A percentile compares a stretch with the other conserved stretches of the same genome.
Evolutionary conservation across 208 protist species (phyloP).

Genomic region (Herpetomonas tarakana): DNA sequence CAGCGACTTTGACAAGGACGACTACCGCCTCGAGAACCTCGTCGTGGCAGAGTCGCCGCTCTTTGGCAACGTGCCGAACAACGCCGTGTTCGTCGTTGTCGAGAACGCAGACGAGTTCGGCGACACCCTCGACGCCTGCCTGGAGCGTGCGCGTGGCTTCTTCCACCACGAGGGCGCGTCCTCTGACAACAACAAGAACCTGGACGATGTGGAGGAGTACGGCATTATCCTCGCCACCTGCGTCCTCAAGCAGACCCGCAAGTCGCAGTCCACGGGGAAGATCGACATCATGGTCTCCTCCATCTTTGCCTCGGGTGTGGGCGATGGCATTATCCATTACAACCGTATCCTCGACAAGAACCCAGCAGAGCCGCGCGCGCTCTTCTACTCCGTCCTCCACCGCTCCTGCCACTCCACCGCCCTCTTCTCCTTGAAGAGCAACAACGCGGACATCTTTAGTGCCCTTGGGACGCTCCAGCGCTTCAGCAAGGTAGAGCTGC

Average conservation of each 20-base stretch:
- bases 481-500: slow-evolving; percentile 63
- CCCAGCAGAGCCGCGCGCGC: slow-evolving; percentile 65
- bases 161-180: slow-evolving; percentile 14
- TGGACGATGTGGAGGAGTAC: slow-evolving; percentile 30
- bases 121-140: slow-evolving; percentile 40
- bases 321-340: slow-evolving; percentile 70
- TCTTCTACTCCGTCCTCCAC: slow-evolving; percentile 75
- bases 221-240: slow-evolving; percentile 66
- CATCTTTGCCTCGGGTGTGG: slow-evolving; percentile 67
- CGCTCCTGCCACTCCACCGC: slow-evolving; percentile 53
- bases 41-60: slow-evolving; percentile 64
- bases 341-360: slow-evolving; percentile 82
- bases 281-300: slow-evolving; percentile 68
- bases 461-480: slow-evolving; percentile 54
- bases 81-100: slow-evolving; percentile 43
- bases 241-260: slow-evolving; percentile 64
- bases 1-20: slow-evolving; percentile 4
- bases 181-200: slow-evolving; percentile 11
- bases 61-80: slow-evolving; percentile 72
- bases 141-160: slow-evolving; percentile 15
- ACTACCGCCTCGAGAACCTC: slow-evolving; percentile 26
- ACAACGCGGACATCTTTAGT: slow-evolving; percentile 24
- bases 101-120: slow-evolving; percentile 65
- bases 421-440: slow-evolving; percentile 33
- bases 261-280: slow-evolving; percentile 22